Evolutionary conservation across 2,329 filamentous ascomycete genomes (phyloP).

Genomic region (Aspergillus ochraceus): DNA sequence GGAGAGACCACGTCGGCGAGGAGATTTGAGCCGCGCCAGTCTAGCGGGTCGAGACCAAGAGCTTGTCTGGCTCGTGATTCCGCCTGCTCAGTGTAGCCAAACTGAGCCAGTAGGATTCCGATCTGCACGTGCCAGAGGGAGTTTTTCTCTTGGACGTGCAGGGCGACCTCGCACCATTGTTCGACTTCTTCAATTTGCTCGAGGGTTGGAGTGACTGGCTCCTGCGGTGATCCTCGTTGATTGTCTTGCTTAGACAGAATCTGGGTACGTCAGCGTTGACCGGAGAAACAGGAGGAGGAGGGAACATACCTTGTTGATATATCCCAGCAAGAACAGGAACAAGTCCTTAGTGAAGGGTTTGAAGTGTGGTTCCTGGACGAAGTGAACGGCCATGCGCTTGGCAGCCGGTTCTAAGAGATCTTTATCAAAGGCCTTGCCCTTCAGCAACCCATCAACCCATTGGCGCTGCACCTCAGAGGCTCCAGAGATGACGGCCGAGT

Average conservation of each 20-base stretch:
- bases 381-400: constrained; percentile 23
- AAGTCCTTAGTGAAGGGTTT: constrained; percentile 8
- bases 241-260: no score
- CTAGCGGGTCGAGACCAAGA: constrained; percentile 13
- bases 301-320: constrained; percentile 13
- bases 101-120: constrained; percentile 19
- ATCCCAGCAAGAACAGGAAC: constrained; percentile 14
- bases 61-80: constrained; percentile 21
- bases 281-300: no score
- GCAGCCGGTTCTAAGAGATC: constrained; percentile 20
- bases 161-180: constrained; percentile 10
- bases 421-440: constrained; percentile 13
- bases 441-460: constrained; percentile 20
- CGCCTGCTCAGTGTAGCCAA: constrained; percentile 12
- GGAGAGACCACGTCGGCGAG: constrained; percentile 19
- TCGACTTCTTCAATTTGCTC: constrained; percentile 13
- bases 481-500: constrained; percentile 22
- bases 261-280: no score
- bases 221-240: not conserved
- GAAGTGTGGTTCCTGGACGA: constrained; percentile 14
- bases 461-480: constrained; percentile 13
- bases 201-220: not conserved
- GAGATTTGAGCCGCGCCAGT: constrained; percentile 25
- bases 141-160: constrained; percentile 8
- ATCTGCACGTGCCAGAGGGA: constrained; percentile 23